A percentile compares a stretch with the other conserved stretches of the same genome.
phyloP scores from a whole-genome alignment of 306 rosid genomes.

The Malus fusca region DNA sequence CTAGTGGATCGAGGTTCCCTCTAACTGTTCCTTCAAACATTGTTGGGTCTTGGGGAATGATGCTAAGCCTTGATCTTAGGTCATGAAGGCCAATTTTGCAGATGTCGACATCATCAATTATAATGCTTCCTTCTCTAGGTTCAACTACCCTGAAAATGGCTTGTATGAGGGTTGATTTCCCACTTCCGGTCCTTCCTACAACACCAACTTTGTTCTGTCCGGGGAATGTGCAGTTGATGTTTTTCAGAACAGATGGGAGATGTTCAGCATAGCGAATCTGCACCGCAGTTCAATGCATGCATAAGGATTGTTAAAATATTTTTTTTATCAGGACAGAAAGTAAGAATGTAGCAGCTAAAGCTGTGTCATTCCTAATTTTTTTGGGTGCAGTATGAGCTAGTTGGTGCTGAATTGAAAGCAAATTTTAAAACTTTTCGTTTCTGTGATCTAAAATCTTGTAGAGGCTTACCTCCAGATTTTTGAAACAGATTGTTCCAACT shows the following conservation, averaged over 20 bases:
- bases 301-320: not conserved
- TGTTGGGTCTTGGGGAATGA: constrained; percentile 88
- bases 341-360: no score
- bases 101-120: constrained; percentile 68
- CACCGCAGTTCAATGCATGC: constrained; percentile 1
- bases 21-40: constrained; percentile 92
- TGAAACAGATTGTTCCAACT: constrained; percentile 68
- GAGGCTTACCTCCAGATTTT: constrained; percentile 55
- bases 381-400: not conserved
- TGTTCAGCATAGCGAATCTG: constrained; percentile 95
- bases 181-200: constrained; percentile 95
- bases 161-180: constrained; percentile 92
- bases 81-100: constrained; percentile 86
- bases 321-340: not conserved
- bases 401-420: not conserved
- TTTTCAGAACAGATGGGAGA: constrained; percentile 71
- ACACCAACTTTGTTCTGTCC: constrained; percentile 86
- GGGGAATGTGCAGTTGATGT: constrained; percentile 80
- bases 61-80: constrained; percentile 81
- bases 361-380: not conserved
- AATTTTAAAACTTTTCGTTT: not conserved
- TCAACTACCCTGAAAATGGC: constrained; percentile 88
- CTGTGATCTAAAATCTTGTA: not conserved
- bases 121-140: constrained; percentile 77
- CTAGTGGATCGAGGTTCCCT: constrained; percentile 76